A percentile compares a stretch with the other conserved stretches of the same genome.
Evolutionary conservation across 2,329 filamentous ascomycete genomes (phyloP).

Genomic region (Rhynchosporium agropyri): DNA sequence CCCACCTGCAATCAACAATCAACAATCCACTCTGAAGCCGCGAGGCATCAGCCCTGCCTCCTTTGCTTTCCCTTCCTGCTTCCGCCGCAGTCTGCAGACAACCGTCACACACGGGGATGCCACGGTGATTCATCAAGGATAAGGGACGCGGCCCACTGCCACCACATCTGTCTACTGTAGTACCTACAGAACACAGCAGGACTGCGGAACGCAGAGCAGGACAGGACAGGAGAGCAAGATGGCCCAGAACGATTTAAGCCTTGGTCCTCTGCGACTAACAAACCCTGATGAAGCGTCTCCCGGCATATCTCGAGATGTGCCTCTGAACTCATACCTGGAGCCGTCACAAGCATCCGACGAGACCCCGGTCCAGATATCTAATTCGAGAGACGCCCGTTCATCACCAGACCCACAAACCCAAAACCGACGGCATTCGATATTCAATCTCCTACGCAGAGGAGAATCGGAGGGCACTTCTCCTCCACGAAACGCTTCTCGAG

Average conservation of each 20-base stretch:
- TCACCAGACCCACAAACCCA: slow-evolving; percentile 39
- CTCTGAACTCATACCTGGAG: slow-evolving; percentile 30
- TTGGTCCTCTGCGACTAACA: slow-evolving; percentile 14
- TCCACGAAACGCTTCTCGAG: slow-evolving; percentile 30
- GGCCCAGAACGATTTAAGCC: slow-evolving; percentile 13
- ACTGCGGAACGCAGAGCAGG: background rate
- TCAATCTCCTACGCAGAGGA: slow-evolving; percentile 43
- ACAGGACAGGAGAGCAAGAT: background rate
- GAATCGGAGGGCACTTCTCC: slow-evolving; percentile 33
- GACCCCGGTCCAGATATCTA: slow-evolving; percentile 26
- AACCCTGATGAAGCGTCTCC: slow-evolving; percentile 69
- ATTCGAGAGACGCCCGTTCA: slow-evolving; percentile 35
- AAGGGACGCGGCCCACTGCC: slow-evolving; percentile 15
- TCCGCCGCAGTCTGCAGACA: background rate
- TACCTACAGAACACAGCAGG: background rate
- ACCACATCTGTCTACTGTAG: slow-evolving; percentile 7
- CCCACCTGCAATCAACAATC: background rate
- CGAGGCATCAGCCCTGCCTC: slow-evolving; percentile 3
- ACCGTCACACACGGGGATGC: slow-evolving; percentile 14
- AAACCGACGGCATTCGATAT: slow-evolving; percentile 42
- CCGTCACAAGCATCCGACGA: slow-evolving; percentile 25
- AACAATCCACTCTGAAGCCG: background rate
- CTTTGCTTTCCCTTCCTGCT: background rate
- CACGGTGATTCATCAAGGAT: slow-evolving; percentile 5
- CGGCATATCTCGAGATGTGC: slow-evolving; percentile 36